Percentiles rank a stretch among this genome's conserved stretches.
Evolutionary conservation across 2,329 filamentous ascomycete genomes (phyloP).

Genomic region (Elsinoe australis): DNA sequence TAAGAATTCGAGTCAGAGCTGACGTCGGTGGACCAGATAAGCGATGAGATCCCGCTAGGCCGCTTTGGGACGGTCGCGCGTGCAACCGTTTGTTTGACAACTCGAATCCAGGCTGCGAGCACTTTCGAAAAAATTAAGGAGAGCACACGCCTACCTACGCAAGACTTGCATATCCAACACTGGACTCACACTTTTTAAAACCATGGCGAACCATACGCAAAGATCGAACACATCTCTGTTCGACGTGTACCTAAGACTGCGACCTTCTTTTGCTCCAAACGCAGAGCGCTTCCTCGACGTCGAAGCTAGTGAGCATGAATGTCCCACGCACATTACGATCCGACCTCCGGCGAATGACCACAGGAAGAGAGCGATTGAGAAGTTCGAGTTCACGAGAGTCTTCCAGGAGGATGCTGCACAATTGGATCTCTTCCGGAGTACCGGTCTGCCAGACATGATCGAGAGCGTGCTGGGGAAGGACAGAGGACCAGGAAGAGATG

Average conservation of each 20-base stretch:
- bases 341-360: constrained; percentile 66
- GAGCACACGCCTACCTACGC: not conserved
- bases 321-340: constrained; percentile 46
- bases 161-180: not conserved
- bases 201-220: not conserved
- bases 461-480: constrained; percentile 69
- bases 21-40: not conserved
- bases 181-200: not conserved
- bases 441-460: constrained; percentile 65
- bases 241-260: constrained; percentile 81
- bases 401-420: constrained; percentile 83
- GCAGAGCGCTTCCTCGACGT: constrained; percentile 70
- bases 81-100: constrained; percentile 9
- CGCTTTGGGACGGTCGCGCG: not conserved
- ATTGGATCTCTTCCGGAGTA: constrained; percentile 76
- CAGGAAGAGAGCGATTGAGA: constrained; percentile 79
- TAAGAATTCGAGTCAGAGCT: too few species aligned
- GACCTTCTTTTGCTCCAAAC: constrained; percentile 34
- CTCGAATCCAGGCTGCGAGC: not conserved
- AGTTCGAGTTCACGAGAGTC: constrained; percentile 87
- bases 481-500: constrained; percentile 75
- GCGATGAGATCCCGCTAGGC: not conserved
- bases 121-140: constrained; percentile 4
- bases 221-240: constrained; percentile 53
- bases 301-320: constrained; percentile 44